Evolutionary conservation across 2,329 filamentous ascomycete genomes (phyloP).

Genomic region (Xylaria digitata): DNA sequence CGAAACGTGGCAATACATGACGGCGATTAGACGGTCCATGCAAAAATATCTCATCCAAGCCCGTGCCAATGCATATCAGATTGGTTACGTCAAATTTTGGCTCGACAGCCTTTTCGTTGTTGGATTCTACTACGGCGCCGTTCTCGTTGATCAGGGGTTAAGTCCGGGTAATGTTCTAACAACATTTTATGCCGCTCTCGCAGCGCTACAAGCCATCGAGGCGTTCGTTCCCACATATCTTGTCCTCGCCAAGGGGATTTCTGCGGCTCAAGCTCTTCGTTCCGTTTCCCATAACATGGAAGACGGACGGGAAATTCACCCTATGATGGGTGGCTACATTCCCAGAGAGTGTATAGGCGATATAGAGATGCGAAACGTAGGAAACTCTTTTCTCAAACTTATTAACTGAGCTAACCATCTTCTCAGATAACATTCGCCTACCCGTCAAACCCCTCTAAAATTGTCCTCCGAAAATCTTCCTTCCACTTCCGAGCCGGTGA

Average conservation of each 20-base stretch:
- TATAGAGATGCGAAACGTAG: conserved; percentile 75
- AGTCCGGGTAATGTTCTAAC: conserved; percentile 78
- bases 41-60: conserved; percentile 75
- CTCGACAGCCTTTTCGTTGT: conserved; percentile 83
- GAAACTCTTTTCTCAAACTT: conserved; percentile 37
- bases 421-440: conserved; percentile 83
- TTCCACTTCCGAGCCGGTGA: conserved; percentile 79
- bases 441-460: conserved; percentile 72
- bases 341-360: conserved; percentile 69
- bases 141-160: conserved; percentile 71
- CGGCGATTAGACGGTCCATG: conserved; percentile 67
- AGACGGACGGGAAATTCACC: conserved; percentile 44
- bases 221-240: conserved; percentile 80
- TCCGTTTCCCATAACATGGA: conserved; percentile 53
- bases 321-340: conserved; percentile 47
- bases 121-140: conserved; percentile 88
- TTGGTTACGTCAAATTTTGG: conserved; percentile 78
- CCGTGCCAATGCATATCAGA: conserved; percentile 75
- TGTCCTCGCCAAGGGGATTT: conserved; percentile 81
- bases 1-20: conserved; percentile 74
- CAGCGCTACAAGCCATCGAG: conserved; percentile 80
- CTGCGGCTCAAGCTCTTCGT: conserved; percentile 74
- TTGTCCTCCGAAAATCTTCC: conserved; percentile 69
- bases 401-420: conserved; percentile 33
- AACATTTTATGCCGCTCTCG: conserved; percentile 85